Evolutionary conservation across 169 alveolate species (phyloP), one percentile per base, ranked within the genome.

Genomic region (Cytauxzoon felis): DNA sequence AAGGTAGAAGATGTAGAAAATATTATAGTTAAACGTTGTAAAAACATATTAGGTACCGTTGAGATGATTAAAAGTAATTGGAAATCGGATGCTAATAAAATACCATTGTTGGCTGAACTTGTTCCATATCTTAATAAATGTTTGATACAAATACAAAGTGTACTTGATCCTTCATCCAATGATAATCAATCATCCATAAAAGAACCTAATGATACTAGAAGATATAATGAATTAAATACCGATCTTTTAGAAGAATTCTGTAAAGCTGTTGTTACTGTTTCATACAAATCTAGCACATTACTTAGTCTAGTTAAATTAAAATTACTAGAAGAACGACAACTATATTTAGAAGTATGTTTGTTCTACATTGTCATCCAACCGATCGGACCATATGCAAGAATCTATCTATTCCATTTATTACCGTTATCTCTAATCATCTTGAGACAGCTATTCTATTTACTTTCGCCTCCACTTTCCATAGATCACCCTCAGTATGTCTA

Each of bases 271-370:
- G 64, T 64, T 2, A 45, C 65, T 9, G 68, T 63, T 45, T 49
- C 66, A 34, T 23, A 70, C 3, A 62, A 33, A 19, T 41, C 78
- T 1, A 70, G 80, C 0, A 43, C 70, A 0, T 57, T 29, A 11
- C 64, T 73, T 7, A 73, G 84, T 34, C 57, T 73, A 3, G 52
- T 54, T 49, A 73, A 73, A 63, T 45, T 73, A 19, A 50, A 63
- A 50, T 13, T 73, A 21, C 34, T 73, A 23, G 84, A 73, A 41
- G 29, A 40, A n/a, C 76, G 84, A 6, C 48, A 63, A 21, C 47
- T 23, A 6, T 56, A 36, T 16, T 63, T 63, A 30, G 63, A 73
- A 65, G 84, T 73, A 36, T 16, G 79, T 63, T 29, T 62, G 23
- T 27, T n/a, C n/a, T n/a, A n/a, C n/a, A n/a, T n/a, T n/a, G n/a